Evolutionary conservation across 306 rosid species (phyloP).

Genomic region (Vicia faba): DNA sequence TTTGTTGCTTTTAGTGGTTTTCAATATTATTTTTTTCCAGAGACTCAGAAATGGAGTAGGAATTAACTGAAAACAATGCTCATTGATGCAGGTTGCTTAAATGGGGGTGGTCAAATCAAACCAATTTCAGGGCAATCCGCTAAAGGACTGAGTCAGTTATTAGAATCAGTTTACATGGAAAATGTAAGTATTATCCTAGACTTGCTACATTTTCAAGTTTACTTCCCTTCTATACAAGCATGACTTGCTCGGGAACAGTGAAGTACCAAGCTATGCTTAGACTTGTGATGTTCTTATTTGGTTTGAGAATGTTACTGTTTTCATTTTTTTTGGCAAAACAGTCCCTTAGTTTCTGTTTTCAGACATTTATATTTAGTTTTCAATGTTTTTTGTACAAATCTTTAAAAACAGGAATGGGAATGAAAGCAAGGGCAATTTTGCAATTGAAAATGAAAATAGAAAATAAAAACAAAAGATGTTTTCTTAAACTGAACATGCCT

Average conservation of each 20-base stretch:
- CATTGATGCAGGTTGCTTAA: constrained; percentile 77
- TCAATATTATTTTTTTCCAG: background rate
- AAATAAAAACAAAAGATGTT: background rate
- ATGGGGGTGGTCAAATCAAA: constrained; percentile 96
- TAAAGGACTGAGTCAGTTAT: constrained; percentile 64
- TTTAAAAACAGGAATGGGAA: background rate
- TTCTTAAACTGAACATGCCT: background rate
- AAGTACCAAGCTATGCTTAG: no score
- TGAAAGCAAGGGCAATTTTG: background rate
- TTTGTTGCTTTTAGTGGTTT: constrained; percentile 16
- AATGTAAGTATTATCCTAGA: constrained; percentile 56
- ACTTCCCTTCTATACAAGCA: constrained; percentile 6
- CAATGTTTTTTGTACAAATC: background rate
- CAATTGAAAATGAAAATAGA: background rate
- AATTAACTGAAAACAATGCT: constrained; percentile 31
- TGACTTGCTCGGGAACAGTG: background rate
- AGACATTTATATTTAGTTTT: background rate
- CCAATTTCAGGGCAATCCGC: constrained; percentile 77
- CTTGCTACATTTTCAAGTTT: constrained; percentile 1
- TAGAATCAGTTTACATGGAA: constrained; percentile 74
- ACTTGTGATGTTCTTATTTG: background rate
- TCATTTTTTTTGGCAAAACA: background rate
- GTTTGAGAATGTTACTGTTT: background rate
- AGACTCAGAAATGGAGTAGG: background rate
- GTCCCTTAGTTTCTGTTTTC: background rate